A percentile compares a stretch with the other conserved stretches of the same genome.
These are phyloP conservation scores for Sequoiadendron giganteum DNA, from an alignment of 75 land plant species.

Conservation along the genomic window DNA sequence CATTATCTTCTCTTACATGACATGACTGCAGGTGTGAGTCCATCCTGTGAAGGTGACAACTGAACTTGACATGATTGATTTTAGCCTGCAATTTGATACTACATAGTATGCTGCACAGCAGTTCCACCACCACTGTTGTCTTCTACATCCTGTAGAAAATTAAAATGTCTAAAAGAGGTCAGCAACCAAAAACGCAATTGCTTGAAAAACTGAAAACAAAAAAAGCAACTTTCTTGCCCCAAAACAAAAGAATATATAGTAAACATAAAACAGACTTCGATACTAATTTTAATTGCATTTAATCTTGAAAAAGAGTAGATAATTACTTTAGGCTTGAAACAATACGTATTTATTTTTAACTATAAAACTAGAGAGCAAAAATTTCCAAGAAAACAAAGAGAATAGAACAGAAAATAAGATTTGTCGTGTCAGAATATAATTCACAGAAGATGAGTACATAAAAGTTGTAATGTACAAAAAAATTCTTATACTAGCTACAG, in stretches of 20 bases:
- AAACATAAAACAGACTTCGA: background rate
- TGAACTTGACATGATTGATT: background rate
- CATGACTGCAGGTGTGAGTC: background rate
- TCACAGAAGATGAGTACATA: too few relatives aligned
- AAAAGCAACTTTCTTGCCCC: background rate
- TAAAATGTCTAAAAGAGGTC: background rate
- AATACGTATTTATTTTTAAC: too few relatives aligned
- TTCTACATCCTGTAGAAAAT: conserved; percentile 8
- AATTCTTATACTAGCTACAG: too few relatives aligned
- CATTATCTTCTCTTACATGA: background rate
- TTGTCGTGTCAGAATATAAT: too few relatives aligned
- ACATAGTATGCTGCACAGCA: background rate
- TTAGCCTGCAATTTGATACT: background rate
- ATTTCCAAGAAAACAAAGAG: too few relatives aligned
- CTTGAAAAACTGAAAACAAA: background rate
- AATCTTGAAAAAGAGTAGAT: background rate
- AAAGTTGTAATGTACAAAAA: too few relatives aligned
- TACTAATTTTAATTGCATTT: background rate
- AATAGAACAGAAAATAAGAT: too few relatives aligned
- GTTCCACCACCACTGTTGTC: background rate
- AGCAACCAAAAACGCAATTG: background rate
- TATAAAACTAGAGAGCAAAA: too few relatives aligned
- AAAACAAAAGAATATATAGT: background rate
- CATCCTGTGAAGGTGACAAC: background rate
- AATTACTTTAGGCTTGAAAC: too few relatives aligned